A percentile compares a stretch with the other conserved stretches of the same genome.
Conservation (phyloP, 2,329 filamentous ascomycete species). For the Aspergillus intermedius region DNA sequence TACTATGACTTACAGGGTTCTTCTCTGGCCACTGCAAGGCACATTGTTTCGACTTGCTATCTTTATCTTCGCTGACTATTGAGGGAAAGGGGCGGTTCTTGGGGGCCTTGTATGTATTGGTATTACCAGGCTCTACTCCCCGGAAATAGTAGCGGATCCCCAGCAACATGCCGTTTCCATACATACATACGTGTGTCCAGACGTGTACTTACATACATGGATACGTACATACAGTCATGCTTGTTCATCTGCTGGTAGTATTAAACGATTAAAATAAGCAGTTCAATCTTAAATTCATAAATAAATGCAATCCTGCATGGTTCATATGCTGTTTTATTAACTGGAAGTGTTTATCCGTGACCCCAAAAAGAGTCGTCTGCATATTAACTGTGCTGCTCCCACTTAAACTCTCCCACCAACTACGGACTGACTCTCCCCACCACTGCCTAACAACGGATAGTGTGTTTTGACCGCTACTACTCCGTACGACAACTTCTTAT, state of each 20-base stretch:
- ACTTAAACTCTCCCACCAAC: background rate
- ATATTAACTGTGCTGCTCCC: background rate
- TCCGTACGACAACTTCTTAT: constrained; percentile 13
- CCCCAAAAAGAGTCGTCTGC: too few species aligned
- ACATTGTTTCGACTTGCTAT: background rate
- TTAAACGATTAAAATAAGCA: too few species aligned
- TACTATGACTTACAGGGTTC: background rate
- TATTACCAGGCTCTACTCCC: background rate
- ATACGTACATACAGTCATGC: too few species aligned
- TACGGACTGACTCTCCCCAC: background rate
- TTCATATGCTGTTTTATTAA: too few species aligned
- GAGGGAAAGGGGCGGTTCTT: background rate
- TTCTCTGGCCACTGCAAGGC: background rate
- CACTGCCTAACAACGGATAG: constrained; percentile 4
- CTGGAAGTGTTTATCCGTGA: too few species aligned
- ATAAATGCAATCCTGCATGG: too few species aligned
- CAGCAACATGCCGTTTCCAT: background rate
- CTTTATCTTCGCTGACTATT: background rate
- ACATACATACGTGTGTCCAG: background rate
- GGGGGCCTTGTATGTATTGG: background rate
- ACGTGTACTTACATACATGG: too few species aligned
- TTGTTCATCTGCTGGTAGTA: too few species aligned
- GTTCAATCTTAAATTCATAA: too few species aligned
- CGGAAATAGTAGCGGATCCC: background rate
- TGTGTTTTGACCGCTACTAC: constrained; percentile 24